Conservation (phyloP, 345 rosid species). For the Eucalyptus regnans region DNA sequence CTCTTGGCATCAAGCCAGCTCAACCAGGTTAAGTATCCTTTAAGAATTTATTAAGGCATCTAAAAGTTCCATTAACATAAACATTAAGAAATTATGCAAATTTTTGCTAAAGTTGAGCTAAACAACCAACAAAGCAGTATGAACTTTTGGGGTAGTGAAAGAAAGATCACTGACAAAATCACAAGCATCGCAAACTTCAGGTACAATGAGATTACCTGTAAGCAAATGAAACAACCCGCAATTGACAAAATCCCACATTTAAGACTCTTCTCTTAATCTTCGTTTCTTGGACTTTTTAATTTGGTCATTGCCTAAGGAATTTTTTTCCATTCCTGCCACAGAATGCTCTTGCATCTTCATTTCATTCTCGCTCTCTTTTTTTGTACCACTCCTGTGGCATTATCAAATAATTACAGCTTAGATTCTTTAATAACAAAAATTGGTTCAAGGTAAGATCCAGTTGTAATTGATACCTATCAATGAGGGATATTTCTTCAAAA, state of each 20-base stretch:
- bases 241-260: not conserved
- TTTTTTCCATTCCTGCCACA: not conserved
- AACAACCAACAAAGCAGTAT: not conserved
- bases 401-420: not conserved
- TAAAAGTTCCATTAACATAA: not conserved
- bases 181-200: not conserved
- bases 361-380: conserved; percentile 23
- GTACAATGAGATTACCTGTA: not conserved
- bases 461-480: conserved; percentile 21
- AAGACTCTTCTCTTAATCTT: conserved; percentile 5
- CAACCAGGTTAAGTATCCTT: not conserved
- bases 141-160: not conserved
- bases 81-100: not conserved
- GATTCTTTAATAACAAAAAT: not conserved
- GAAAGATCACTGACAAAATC: not conserved
- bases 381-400: conserved; percentile 12
- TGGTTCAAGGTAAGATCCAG: not conserved
- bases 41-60: not conserved
- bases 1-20: not conserved
- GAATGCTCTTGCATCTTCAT: conserved; percentile 1
- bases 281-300: conserved; percentile 25
- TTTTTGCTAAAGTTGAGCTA: not conserved
- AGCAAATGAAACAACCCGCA: not conserved
- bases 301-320: not conserved
- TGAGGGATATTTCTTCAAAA: conserved; percentile 5